These are phyloP conservation scores for Leucosporidium scottii DNA, from an alignment of 768 basidiomycete genomes.

Conservation along the genomic window DNA sequence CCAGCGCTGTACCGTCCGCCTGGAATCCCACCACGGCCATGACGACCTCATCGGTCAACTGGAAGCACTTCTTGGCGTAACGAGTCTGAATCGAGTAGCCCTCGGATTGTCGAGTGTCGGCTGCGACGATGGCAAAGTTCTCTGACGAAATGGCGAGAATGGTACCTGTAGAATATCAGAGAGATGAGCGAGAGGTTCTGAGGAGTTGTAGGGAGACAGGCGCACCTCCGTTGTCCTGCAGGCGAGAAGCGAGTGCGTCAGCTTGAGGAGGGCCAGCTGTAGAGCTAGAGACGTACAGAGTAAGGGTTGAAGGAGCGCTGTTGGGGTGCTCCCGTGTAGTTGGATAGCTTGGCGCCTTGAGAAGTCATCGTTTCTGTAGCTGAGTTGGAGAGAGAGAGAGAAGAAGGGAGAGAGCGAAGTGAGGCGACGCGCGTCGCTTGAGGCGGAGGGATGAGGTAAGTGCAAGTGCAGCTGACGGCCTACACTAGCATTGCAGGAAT, in stretches of 20 bases:
- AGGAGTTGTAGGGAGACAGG: background rate
- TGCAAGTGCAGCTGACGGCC: too few species aligned
- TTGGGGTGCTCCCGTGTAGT: background rate
- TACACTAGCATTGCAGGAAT: too few species aligned
- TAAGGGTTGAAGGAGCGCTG: slow-evolving; percentile 9
- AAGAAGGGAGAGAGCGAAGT: too few species aligned
- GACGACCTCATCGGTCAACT: slow-evolving; percentile 61
- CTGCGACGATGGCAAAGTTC: slow-evolving; percentile 89
- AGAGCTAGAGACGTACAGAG: background rate
- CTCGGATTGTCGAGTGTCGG: slow-evolving; percentile 92
- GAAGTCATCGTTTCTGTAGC: too few species aligned
- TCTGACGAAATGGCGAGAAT: slow-evolving; percentile 85
- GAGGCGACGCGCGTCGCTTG: too few species aligned
- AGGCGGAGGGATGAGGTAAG: too few species aligned
- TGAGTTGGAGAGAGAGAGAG: too few species aligned
- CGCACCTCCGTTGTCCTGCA: slow-evolving; percentile 5
- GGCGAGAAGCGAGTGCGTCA: background rate
- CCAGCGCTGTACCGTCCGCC: slow-evolving; percentile 95
- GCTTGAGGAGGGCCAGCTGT: background rate
- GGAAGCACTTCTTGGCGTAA: slow-evolving; percentile 92
- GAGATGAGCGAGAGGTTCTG: slow-evolving; percentile 46
- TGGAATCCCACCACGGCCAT: slow-evolving; percentile 95
- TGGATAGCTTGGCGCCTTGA: background rate
- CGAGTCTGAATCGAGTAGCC: slow-evolving; percentile 98
- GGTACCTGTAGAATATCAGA: slow-evolving; percentile 55